Conservation (phyloP, 768 basidiomycete species). For the Pleurotus platypus region DNA sequence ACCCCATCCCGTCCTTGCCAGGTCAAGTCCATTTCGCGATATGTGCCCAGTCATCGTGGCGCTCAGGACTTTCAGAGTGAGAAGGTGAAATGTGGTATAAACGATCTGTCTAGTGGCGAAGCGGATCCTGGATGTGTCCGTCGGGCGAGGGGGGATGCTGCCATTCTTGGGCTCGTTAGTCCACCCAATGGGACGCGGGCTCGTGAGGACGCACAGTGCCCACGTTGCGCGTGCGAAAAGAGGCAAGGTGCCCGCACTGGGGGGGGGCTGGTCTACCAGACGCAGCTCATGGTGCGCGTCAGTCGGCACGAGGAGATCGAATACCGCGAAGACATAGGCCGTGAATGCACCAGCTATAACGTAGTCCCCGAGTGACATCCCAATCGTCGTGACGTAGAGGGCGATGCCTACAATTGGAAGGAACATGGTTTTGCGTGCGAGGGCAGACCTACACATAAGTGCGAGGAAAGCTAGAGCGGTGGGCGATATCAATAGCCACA, state of each 20-base stretch:
- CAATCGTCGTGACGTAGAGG: too few species aligned
- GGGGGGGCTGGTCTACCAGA: not conserved
- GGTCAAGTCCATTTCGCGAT: not conserved
- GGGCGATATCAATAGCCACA: too few species aligned
- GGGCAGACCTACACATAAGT: too few species aligned
- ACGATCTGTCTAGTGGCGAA: not conserved
- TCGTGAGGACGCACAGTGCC: not conserved
- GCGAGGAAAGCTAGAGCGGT: too few species aligned
- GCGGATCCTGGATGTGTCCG: not conserved
- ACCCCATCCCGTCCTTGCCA: not conserved
- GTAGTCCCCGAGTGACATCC: too few species aligned
- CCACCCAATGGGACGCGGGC: not conserved
- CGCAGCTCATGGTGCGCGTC: not conserved
- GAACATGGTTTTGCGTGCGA: too few species aligned
- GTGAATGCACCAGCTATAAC: too few species aligned
- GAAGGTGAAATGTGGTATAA: not conserved
- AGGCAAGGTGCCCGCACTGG: not conserved
- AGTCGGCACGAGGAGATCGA: conserved; percentile 3
- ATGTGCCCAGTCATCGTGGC: not conserved
- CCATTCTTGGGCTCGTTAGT: not conserved
- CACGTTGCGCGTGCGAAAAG: not conserved
- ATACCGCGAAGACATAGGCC: not conserved
- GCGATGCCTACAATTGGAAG: too few species aligned
- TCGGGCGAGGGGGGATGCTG: conserved; percentile 4
- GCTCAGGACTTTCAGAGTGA: not conserved